These are phyloP conservation scores for Begonia loranthoides DNA, from an alignment of 306 rosid species.

Conservation along the genomic window DNA sequence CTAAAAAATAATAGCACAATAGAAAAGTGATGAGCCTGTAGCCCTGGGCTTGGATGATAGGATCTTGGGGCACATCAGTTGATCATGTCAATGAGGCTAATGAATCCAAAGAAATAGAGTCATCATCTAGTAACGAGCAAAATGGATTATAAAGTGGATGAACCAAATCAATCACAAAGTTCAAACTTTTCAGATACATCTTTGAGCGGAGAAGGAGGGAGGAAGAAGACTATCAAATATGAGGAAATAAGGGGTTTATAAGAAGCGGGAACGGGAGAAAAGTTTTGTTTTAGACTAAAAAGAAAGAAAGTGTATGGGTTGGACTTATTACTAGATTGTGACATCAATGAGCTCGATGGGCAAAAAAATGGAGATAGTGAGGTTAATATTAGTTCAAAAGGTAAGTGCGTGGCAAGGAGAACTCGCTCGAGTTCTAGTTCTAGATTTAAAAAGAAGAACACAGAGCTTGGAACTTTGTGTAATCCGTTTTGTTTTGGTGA, in stretches of 20 bases:
- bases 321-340: conserved; percentile 5
- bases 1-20: too few species aligned
- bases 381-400: background rate
- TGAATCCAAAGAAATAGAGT: background rate
- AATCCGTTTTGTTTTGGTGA: conserved; percentile 18
- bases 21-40: too few species aligned
- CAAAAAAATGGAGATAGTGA: background rate
- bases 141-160: background rate
- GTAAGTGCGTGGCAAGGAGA: conserved; percentile 9
- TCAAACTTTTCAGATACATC: background rate
- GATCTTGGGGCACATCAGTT: too few species aligned
- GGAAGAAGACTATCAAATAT: background rate
- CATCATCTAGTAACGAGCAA: conserved; percentile 8
- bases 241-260: conserved; percentile 1
- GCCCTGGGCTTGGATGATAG: too few species aligned
- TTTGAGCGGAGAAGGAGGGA: conserved; percentile 2
- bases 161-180: background rate
- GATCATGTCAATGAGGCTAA: background rate
- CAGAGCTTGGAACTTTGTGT: conserved; percentile 12
- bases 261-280: background rate
- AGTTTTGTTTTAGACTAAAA: conserved; percentile 6
- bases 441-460: background rate
- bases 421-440: conserved; percentile 17
- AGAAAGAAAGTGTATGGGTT: conserved; percentile 14
- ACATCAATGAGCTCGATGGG: background rate